phyloP scores from a whole-genome alignment of 108 stramenopile genomes.

The Epipyxis sp. region DNA sequence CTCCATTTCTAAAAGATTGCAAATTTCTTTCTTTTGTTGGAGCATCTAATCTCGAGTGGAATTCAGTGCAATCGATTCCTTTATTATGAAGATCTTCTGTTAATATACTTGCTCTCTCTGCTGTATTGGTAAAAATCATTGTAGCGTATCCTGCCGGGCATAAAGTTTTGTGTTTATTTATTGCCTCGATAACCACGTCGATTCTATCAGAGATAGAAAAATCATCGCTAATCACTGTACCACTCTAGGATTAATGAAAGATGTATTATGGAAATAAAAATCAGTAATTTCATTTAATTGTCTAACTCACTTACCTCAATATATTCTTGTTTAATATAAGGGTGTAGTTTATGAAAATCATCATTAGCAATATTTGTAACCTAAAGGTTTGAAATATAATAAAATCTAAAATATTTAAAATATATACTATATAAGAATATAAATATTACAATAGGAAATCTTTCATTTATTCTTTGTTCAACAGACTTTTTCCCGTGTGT shows the following conservation, averaged over 20 bases:
- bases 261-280: too few relatives aligned
- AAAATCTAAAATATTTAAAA: too few relatives aligned
- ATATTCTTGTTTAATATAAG: too few relatives aligned
- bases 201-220: too few relatives aligned
- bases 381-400: too few relatives aligned
- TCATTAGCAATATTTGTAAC: too few relatives aligned
- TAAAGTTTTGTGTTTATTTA: slow-evolving; percentile 21
- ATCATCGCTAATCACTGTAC: too few relatives aligned
- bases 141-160: background rate
- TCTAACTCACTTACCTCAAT: too few relatives aligned
- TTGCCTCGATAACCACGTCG: background rate
- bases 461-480: slow-evolving; percentile 73
- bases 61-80: slow-evolving; percentile 69
- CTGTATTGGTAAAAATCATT: slow-evolving; percentile 47
- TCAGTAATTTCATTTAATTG: too few relatives aligned
- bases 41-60: slow-evolving; percentile 74
- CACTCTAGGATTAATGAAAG: too few relatives aligned
- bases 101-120: slow-evolving; percentile 24
- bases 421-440: too few relatives aligned
- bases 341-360: too few relatives aligned
- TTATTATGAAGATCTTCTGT: slow-evolving; percentile 42
- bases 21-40: slow-evolving; percentile 73
- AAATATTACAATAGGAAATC: slow-evolving; percentile 78
- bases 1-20: slow-evolving; percentile 63
- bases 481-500: slow-evolving; percentile 81